These are phyloP conservation scores for Pichia sp. DNA, from an alignment of 1,139 yeast species.

Conservation along the genomic window DNA sequence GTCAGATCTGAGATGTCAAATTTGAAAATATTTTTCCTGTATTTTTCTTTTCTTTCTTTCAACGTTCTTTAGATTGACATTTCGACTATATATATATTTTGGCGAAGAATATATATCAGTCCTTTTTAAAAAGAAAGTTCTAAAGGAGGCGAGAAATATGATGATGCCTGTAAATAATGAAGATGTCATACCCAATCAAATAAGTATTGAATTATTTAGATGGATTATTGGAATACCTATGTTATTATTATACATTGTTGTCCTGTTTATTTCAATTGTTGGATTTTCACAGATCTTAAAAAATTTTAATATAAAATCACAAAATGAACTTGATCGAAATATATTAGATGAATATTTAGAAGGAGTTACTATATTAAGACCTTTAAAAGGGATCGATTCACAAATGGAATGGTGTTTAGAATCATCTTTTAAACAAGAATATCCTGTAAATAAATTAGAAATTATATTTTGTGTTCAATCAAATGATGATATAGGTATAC, in stretches of 20 bases:
- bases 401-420: conserved; percentile 64
- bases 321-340: conserved; percentile 13
- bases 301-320: conserved; percentile 31
- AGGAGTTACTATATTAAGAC: conserved; percentile 78
- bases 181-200: not conserved
- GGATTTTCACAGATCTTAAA: conserved; percentile 44
- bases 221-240: conserved; percentile 5
- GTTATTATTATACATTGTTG: conserved; percentile 27
- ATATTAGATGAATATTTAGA: conserved; percentile 31
- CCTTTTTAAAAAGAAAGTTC: no score
- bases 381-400: conserved; percentile 79
- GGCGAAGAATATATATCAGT: no score
- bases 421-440: conserved; percentile 63
- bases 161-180: not conserved
- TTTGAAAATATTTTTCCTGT: no score
- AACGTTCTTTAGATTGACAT: no score
- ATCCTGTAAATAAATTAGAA: conserved; percentile 55
- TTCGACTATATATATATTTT: no score
- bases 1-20: no score
- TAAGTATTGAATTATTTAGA: not conserved
- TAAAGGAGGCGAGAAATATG: no score
- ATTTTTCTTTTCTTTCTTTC: no score
- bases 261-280: conserved; percentile 37
- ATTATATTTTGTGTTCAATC: conserved; percentile 72
- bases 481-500: conserved; percentile 57